Percentiles rank a stretch among this genome's conserved stretches.
Conservation (phyloP, 2,329 filamentous ascomycete genomes). For the Fusarium pseudograminearum region DNA sequence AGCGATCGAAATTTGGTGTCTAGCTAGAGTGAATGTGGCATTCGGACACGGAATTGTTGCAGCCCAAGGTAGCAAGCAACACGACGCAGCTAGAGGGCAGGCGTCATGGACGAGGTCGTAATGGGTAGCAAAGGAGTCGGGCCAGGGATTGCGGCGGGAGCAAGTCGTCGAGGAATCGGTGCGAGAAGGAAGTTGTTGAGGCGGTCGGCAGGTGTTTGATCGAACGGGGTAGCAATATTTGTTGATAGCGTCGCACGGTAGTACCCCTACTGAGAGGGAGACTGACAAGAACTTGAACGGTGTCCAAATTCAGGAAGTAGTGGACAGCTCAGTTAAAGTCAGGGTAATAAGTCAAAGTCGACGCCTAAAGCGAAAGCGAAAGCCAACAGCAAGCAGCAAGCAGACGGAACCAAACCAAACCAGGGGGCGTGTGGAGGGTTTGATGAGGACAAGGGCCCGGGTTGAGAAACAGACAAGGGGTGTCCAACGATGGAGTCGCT, state of each 20-base stretch:
- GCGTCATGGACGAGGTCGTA: slow-evolving; percentile 43
- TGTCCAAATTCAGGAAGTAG: slow-evolving; percentile 35
- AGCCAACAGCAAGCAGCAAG: slow-evolving; percentile 33
- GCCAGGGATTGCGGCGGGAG: slow-evolving; percentile 24
- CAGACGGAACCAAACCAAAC: slow-evolving; percentile 36
- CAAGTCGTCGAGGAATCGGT: slow-evolving; percentile 23
- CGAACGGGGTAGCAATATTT: slow-evolving; percentile 31
- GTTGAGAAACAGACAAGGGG: slow-evolving; percentile 42
- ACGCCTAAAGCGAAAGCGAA: slow-evolving; percentile 14
- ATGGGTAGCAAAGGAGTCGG: slow-evolving; percentile 21
- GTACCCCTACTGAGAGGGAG: slow-evolving; percentile 38
- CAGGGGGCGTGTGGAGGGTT: slow-evolving; percentile 47
- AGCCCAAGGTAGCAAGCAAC: slow-evolving; percentile 40
- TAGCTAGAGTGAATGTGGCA: slow-evolving; percentile 25
- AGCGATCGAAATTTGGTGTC: slow-evolving; percentile 29
- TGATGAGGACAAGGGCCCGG: slow-evolving; percentile 46
- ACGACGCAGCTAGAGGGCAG: slow-evolving; percentile 41
- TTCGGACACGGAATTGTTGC: slow-evolving; percentile 40
- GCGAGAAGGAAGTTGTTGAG: slow-evolving; percentile 26
- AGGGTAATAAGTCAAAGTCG: slow-evolving; percentile 19
- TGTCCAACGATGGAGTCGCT: slow-evolving; percentile 35
- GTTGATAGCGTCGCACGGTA: slow-evolving; percentile 37
- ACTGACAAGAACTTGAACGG: slow-evolving; percentile 35
- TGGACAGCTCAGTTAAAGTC: slow-evolving; percentile 29
- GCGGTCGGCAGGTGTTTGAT: slow-evolving; percentile 28